phyloP scores from a whole-genome alignment of 257 asterid genomes.

The Nicotiana obtusifolia region DNA sequence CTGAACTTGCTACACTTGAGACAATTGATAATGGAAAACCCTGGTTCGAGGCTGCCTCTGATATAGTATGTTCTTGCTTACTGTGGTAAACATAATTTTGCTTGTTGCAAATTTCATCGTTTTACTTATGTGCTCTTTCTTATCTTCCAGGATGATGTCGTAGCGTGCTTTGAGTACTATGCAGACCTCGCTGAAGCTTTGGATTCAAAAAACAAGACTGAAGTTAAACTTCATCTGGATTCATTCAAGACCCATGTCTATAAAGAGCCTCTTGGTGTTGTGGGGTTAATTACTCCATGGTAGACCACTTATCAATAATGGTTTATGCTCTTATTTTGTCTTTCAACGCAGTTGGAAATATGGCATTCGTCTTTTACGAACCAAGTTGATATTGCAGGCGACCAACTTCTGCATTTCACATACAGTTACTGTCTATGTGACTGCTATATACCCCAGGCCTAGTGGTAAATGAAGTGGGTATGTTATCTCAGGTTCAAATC shows the following conservation, averaged over 20 bases:
- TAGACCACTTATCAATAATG: constrained; percentile 11
- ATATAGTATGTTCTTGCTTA: constrained; percentile 47
- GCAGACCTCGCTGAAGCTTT: constrained; percentile 91
- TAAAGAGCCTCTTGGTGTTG: constrained; percentile 92
- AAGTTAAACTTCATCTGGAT: constrained; percentile 82
- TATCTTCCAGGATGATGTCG: constrained; percentile 80
- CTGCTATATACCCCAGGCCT: neutral
- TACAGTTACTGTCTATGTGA: neutral
- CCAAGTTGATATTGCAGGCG: neutral
- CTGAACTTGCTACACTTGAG: constrained; percentile 74
- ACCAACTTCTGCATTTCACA: neutral
- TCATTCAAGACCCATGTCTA: constrained; percentile 65
- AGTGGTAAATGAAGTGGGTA: no score
- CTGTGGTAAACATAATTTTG: neutral
- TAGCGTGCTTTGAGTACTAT: constrained; percentile 83
- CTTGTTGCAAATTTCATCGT: neutral
- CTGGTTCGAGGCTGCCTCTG: constrained; percentile 91
- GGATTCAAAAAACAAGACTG: constrained; percentile 69
- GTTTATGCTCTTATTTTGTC: neutral
- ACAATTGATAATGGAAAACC: constrained; percentile 88
- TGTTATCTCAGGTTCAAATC: no score
- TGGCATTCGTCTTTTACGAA: neutral
- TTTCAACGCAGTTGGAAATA: neutral
- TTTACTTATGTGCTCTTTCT: neutral
- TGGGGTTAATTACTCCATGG: constrained; percentile 99